Percentiles rank a stretch among this genome's conserved stretches.
phyloP scores from a whole-genome alignment of 2,329 filamentous ascomycete genomes.

The Aureobasidium lini region DNA sequence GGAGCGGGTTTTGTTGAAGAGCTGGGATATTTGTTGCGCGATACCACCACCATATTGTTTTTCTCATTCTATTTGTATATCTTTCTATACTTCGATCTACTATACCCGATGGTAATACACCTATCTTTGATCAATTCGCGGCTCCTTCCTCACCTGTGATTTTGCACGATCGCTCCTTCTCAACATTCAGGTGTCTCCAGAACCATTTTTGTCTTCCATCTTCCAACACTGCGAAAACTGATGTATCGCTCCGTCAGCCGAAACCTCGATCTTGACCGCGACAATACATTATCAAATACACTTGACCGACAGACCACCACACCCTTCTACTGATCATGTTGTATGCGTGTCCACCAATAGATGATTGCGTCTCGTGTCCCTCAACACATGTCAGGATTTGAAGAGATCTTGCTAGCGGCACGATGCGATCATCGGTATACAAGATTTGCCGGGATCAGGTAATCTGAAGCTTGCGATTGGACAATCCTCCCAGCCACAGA shows the following conservation, averaged over 20 bases:
- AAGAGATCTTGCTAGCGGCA: not conserved
- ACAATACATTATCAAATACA: not conserved
- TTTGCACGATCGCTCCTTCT: no score
- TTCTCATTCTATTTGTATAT: not conserved
- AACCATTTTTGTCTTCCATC: not conserved
- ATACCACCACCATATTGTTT: conserved; percentile 7
- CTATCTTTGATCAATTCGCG: not conserved
- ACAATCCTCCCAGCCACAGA: not conserved
- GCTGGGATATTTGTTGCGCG: conserved; percentile 3
- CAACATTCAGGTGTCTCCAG: not conserved
- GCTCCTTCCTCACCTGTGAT: no score
- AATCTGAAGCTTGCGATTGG: not conserved
- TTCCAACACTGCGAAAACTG: not conserved
- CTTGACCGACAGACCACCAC: not conserved
- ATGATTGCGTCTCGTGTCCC: not conserved
- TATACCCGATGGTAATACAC: conserved; percentile 1
- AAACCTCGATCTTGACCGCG: no score
- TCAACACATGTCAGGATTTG: not conserved
- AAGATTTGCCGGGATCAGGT: not conserved
- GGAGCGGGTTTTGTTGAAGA: not conserved
- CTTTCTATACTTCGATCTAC: not conserved
- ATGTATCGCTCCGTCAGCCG: not conserved
- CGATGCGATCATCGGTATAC: conserved; percentile 7
- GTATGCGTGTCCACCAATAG: not conserved
- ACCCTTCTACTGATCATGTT: not conserved